Evolutionary conservation across 768 basidiomycete genomes (phyloP), one percentile per base, ranked within the genome.

Genomic region (Coprinellus micaceus): DNA sequence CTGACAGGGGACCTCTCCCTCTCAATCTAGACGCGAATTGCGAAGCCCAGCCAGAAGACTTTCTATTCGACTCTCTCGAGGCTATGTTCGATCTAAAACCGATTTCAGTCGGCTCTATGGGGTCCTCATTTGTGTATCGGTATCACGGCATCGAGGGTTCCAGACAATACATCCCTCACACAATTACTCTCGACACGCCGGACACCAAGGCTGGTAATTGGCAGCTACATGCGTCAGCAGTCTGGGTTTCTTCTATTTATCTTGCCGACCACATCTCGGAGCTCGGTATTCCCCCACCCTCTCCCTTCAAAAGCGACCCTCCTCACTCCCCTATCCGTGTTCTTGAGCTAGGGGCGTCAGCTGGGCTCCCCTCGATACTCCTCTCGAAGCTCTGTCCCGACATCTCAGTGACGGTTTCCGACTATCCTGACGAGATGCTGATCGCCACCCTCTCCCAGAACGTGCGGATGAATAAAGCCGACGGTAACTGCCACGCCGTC

Each of bases 291-390:
- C 50, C 65, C 7, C 46, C 61, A 6, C 53, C 56, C 21, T 5
- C 59, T 40, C 29, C 25, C 52, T 5, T 22, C 54, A 15, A 59
- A 66, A n/a, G n/a, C n/a, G n/a, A n/a, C n/a, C n/a, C n/a, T 51
- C 44, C 52, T 15, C n/a, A 24, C 33, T 30, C 19, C 36, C 12
- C 64, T 59, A 13, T 69, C 9, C 65, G 62, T 26, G 60, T 90
- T n/a, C 76, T 91, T 5, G 89, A 91, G 65, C 72, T 91, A 10
- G 89, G 89, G 6, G 86, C 89, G 0, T 84, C 82, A 1, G 84
- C 88, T 0, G 89, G 89, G 3, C 74, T 91, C 22, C 89, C 89
- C 1, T 81, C 87, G 43, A 88, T 91, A 53, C 66, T 81, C 43
- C 75, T 90, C 63, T 81, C 88, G 3, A 83, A 79, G 64, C 58